Percentiles rank a stretch among this genome's conserved stretches.
phyloP scores from a whole-genome alignment of 23 red algal species.

The Porphyridium purpureum region DNA sequence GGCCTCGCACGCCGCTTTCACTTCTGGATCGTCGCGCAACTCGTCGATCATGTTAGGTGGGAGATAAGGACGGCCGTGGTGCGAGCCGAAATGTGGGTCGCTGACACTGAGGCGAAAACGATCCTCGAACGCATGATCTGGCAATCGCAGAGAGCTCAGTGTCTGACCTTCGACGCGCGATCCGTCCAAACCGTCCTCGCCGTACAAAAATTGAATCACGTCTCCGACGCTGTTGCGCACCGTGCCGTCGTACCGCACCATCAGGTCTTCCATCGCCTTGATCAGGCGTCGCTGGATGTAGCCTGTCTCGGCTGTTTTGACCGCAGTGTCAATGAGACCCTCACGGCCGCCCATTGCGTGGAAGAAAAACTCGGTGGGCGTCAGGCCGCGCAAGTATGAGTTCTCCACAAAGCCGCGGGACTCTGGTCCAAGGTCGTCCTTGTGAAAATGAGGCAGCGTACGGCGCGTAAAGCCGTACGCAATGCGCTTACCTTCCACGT shows the following conservation, averaged over 20 bases:
- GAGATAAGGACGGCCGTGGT: slow-evolving; percentile 35
- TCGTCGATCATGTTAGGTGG: slow-evolving; percentile 46
- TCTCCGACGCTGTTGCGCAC: slow-evolving; percentile 74
- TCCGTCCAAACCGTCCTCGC: slow-evolving; percentile 88
- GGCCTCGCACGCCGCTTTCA: slow-evolving; percentile 29
- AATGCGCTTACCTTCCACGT: slow-evolving; percentile 96
- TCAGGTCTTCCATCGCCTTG: slow-evolving; percentile 98
- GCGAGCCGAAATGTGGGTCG: slow-evolving; percentile 57
- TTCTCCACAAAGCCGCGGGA: slow-evolving; percentile 97
- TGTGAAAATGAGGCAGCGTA: slow-evolving; percentile 86
- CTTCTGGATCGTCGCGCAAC: slow-evolving; percentile 61
- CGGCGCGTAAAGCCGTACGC: slow-evolving; percentile 78
- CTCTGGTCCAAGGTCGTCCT: slow-evolving; percentile 90
- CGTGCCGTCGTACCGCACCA: slow-evolving; percentile 90
- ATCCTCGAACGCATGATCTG: slow-evolving; percentile 38
- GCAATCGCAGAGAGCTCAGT: slow-evolving; percentile 34
- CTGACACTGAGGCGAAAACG: slow-evolving; percentile 40
- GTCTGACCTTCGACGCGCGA: slow-evolving; percentile 77
- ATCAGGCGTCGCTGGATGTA: slow-evolving; percentile 96
- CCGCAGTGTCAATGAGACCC: slow-evolving; percentile 99
- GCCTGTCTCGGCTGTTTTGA: slow-evolving; percentile 97
- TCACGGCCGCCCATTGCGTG: slow-evolving; percentile 98
- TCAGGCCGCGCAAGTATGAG: slow-evolving; percentile 81
- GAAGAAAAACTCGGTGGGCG: slow-evolving; percentile 94
- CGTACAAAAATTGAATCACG: slow-evolving; percentile 93